A percentile compares a stretch with the other conserved stretches of the same genome.
Conservation (phyloP, 2,329 filamentous ascomycete species). For the Colletotrichum neosansevieriae region DNA sequence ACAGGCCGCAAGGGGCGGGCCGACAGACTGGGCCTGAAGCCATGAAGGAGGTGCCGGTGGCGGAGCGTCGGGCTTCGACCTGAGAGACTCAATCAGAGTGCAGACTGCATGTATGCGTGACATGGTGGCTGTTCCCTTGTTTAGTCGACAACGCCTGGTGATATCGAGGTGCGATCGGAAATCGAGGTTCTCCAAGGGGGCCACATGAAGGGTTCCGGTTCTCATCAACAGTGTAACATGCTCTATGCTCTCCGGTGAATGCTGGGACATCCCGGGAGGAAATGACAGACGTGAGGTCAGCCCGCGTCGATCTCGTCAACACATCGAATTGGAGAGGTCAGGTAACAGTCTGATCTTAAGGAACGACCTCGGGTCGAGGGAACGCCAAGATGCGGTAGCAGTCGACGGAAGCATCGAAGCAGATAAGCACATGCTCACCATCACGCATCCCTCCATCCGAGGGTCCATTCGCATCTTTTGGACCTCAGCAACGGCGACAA, state of each 20-base stretch:
- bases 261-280: conserved; percentile 18
- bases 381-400: neutral
- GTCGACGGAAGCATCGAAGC: neutral
- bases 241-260: conserved; percentile 21
- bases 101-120: neutral
- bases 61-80: neutral
- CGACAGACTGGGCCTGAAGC: conserved; percentile 21
- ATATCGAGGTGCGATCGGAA: neutral
- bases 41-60: conserved; percentile 28
- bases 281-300: neutral
- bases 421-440: conserved; percentile 14
- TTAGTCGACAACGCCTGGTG: neutral
- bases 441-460: conserved; percentile 12
- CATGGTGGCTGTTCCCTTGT: neutral
- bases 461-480: neutral
- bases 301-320: conserved; percentile 1
- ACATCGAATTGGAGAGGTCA: conserved; percentile 7
- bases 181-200: neutral
- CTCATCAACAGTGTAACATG: conserved; percentile 15
- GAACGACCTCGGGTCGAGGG: conserved; percentile 13
- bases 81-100: neutral
- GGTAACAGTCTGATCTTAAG: neutral
- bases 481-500: neutral
- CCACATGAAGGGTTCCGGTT: conserved; percentile 19
- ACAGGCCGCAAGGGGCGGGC: conserved; percentile 28